Percentiles rank a stretch among this genome's conserved stretches.
These are phyloP conservation scores for Nemania serpens DNA, from an alignment of 2,329 filamentous ascomycete genomes.

Conservation along the genomic window DNA sequence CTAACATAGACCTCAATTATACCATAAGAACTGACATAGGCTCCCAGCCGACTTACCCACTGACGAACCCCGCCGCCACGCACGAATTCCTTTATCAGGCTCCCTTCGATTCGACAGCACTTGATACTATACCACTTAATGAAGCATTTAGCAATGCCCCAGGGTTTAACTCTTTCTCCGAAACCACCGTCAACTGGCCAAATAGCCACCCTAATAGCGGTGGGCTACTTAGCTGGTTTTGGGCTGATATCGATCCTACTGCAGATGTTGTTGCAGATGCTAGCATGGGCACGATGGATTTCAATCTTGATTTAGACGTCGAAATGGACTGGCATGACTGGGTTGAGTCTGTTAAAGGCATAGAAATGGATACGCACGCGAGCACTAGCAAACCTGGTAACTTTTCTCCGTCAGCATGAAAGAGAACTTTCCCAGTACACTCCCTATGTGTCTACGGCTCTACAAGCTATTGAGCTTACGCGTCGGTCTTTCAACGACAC, in stretches of 20 bases:
- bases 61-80: neutral
- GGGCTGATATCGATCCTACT: constrained; percentile 39
- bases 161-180: constrained; percentile 4
- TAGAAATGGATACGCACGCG: constrained; percentile 34
- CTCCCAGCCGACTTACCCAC: neutral
- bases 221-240: constrained; percentile 42
- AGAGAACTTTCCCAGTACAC: too few species aligned
- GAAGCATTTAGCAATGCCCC: neutral
- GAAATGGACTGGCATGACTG: constrained; percentile 46
- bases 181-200: constrained; percentile 7
- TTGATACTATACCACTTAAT: constrained; percentile 3
- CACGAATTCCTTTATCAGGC: neutral
- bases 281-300: constrained; percentile 26
- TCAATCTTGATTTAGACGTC: constrained; percentile 40
- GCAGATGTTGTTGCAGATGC: constrained; percentile 35
- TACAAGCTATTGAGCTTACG: too few species aligned
- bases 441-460: too few species aligned
- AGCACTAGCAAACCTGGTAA: neutral
- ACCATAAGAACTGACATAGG: neutral
- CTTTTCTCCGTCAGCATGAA: too few species aligned
- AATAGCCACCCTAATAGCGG: constrained; percentile 9
- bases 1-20: neutral
- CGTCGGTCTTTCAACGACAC: too few species aligned
- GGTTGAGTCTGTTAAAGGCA: constrained; percentile 41
- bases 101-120: neutral